phyloP scores from a whole-genome alignment of 352 stramenopile genomes.

The Pythium apleroticum region DNA sequence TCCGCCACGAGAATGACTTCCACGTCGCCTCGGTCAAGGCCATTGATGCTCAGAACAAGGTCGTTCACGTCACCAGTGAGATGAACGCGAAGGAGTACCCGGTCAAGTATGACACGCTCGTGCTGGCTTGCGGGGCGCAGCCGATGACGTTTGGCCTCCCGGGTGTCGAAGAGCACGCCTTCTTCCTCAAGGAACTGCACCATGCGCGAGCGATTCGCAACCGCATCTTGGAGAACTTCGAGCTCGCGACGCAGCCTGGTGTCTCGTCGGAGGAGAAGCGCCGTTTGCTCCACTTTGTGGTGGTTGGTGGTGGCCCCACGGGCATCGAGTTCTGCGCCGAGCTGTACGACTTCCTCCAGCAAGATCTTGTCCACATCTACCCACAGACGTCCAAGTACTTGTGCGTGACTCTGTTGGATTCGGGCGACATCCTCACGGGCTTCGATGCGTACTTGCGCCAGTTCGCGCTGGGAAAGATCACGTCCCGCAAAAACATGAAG shows the following conservation, averaged over 20 bases:
- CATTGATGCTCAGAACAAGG: slow-evolving; percentile 80
- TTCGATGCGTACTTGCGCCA: slow-evolving; percentile 70
- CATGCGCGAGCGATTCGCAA: slow-evolving; percentile 90
- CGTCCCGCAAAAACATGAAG: slow-evolving; percentile 73
- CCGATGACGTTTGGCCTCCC: slow-evolving; percentile 95
- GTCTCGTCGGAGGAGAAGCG: slow-evolving; percentile 84
- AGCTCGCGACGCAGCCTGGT: slow-evolving; percentile 90
- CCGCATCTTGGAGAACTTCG: slow-evolving; percentile 91
- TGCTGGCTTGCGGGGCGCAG: slow-evolving; percentile 91
- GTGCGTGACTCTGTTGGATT: slow-evolving; percentile 68
- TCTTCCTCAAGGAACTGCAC: slow-evolving; percentile 97
- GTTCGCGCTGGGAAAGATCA: slow-evolving; percentile 76
- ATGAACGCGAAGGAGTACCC: slow-evolving; percentile 62
- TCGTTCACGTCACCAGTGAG: slow-evolving; percentile 69
- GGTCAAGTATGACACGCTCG: slow-evolving; percentile 93
- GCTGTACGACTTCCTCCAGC: slow-evolving; percentile 92
- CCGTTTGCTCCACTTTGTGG: slow-evolving; percentile 95
- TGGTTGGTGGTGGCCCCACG: slow-evolving; percentile 95
- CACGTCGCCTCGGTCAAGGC: slow-evolving; percentile 65
- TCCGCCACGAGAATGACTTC: slow-evolving; percentile 75
- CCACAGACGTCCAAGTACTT: slow-evolving; percentile 73
- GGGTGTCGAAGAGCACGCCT: slow-evolving; percentile 91
- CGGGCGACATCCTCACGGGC: slow-evolving; percentile 67
- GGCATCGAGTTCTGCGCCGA: slow-evolving; percentile 96
- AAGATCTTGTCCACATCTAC: slow-evolving; percentile 90